Conservation (phyloP, 2,329 filamentous ascomycete genomes). For the Trichoderma guizhouense region DNA sequence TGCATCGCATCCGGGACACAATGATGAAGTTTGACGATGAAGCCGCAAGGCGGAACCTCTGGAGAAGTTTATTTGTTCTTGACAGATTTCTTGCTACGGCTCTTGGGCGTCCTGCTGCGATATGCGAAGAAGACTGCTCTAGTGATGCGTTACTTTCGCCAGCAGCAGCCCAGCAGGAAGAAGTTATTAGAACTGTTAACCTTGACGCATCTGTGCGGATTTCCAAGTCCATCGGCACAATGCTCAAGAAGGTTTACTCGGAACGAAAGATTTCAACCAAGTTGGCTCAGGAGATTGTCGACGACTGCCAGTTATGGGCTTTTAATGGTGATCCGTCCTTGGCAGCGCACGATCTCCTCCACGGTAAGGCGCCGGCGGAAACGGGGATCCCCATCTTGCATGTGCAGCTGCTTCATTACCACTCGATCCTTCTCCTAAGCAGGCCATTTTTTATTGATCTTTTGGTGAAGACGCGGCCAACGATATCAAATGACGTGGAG, state of each 20-base stretch:
- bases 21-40: slow-evolving; percentile 47
- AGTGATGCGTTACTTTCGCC: slow-evolving; percentile 40
- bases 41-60: slow-evolving; percentile 53
- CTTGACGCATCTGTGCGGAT: slow-evolving; percentile 56
- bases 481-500: background rate
- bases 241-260: slow-evolving; percentile 59
- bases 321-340: slow-evolving; percentile 43
- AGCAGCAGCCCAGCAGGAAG: slow-evolving; percentile 8
- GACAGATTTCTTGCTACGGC: slow-evolving; percentile 62
- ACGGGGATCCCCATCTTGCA: slow-evolving; percentile 60
- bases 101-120: slow-evolving; percentile 59
- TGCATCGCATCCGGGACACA: slow-evolving; percentile 57
- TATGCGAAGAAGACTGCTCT: slow-evolving; percentile 61
- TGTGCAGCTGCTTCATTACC: slow-evolving; percentile 58
- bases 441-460: slow-evolving; percentile 62
- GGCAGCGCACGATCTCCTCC: slow-evolving; percentile 37
- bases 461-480: slow-evolving; percentile 41
- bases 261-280: slow-evolving; percentile 56
- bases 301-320: slow-evolving; percentile 22
- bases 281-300: slow-evolving; percentile 55
- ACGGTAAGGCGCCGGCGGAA: slow-evolving; percentile 23
- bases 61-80: slow-evolving; percentile 62
- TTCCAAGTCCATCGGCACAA: slow-evolving; percentile 55
- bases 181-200: slow-evolving; percentile 25
- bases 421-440: slow-evolving; percentile 61